phyloP scores from a whole-genome alignment of 352 stramenopile genomes.

The Pythium sp. region DNA sequence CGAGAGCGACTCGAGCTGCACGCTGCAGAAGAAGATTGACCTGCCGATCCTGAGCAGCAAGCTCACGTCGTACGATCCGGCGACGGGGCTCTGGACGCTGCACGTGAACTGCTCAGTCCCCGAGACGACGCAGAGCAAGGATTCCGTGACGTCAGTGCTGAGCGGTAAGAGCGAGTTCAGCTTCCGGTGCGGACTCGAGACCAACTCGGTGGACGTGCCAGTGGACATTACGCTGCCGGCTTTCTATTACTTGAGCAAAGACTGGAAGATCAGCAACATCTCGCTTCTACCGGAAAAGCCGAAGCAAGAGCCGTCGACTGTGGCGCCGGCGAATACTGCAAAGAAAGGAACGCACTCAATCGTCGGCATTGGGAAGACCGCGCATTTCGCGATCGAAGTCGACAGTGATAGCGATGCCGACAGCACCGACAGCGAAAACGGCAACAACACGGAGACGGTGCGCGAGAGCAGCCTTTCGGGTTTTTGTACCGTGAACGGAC shows the following conservation, averaged over 20 bases:
- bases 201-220: constrained; percentile 14
- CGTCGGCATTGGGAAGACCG: constrained; percentile 15
- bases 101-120: constrained; percentile 23
- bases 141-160: constrained; percentile 5
- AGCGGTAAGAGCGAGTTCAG: constrained; percentile 14
- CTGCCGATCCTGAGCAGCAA: constrained; percentile 12
- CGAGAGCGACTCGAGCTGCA: constrained; percentile 20
- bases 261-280: constrained; percentile 24
- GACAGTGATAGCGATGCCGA: constrained; percentile 7
- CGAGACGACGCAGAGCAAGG: constrained; percentile 9
- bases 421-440: background rate
- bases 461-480: constrained; percentile 24
- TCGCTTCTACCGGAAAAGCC: constrained; percentile 11
- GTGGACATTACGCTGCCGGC: constrained; percentile 19
- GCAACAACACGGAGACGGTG: background rate
- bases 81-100: constrained; percentile 20
- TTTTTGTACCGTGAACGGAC: constrained; percentile 30
- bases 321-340: background rate
- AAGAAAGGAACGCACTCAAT: constrained; percentile 8
- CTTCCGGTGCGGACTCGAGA: constrained; percentile 17
- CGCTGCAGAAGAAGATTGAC: constrained; percentile 19
- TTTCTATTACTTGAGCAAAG: constrained; percentile 18
- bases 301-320: constrained; percentile 8
- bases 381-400: constrained; percentile 17
- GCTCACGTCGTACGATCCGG: constrained; percentile 15